Conservation (phyloP, 345 rosid species). For the Eucalyptus camaldulensis region DNA sequence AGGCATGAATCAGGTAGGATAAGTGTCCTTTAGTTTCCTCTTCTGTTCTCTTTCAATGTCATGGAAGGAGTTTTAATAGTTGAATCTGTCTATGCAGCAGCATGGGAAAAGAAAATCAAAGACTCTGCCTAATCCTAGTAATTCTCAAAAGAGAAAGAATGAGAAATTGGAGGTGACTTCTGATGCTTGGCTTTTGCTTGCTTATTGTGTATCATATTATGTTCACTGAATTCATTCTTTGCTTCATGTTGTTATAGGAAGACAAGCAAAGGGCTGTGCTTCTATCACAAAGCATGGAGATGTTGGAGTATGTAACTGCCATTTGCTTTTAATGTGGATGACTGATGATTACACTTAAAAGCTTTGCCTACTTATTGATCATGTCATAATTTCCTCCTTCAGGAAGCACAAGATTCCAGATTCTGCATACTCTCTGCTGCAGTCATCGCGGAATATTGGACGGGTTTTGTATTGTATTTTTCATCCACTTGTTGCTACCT, state of each 20-base stretch:
- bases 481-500: not conserved
- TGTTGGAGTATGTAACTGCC: constrained; percentile 37
- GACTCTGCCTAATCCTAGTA: constrained; percentile 8
- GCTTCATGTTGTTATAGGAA: constrained; percentile 20
- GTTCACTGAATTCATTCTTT: not conserved
- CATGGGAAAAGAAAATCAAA: not conserved
- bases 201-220: not conserved
- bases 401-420: constrained; percentile 68
- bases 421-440: constrained; percentile 46
- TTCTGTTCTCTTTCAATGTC: not conserved
- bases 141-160: constrained; percentile 55
- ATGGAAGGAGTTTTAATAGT: not conserved
- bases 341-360: not conserved
- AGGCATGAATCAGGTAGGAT: constrained; percentile 28
- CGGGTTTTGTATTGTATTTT: constrained; percentile 30
- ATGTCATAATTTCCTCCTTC: not conserved
- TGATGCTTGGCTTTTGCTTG: not conserved
- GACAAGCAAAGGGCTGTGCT: constrained; percentile 40
- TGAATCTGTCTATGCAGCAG: not conserved
- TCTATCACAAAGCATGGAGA: constrained; percentile 29
- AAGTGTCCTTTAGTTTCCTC: not conserved
- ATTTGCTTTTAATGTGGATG: not conserved
- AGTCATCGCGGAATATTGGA: constrained; percentile 49
- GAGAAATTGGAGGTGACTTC: constrained; percentile 52
- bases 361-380: not conserved